A percentile compares a stretch with the other conserved stretches of the same genome.
Evolutionary conservation across 2,329 filamentous ascomycete species (phyloP).

Genomic region (Tolypocladium pustulatum): DNA sequence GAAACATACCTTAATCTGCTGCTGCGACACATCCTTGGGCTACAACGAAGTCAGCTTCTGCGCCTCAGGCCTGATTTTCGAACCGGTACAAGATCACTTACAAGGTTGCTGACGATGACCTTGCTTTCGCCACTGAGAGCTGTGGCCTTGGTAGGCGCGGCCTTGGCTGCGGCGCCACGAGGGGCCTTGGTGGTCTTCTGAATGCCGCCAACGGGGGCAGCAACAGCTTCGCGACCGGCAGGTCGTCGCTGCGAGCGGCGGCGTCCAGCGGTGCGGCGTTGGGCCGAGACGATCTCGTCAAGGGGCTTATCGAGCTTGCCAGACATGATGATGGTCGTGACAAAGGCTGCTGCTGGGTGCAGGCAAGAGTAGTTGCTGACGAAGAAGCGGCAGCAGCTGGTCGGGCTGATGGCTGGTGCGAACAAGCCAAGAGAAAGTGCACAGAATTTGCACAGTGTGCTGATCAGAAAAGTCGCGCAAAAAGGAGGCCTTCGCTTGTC

Average conservation of each 20-base stretch:
- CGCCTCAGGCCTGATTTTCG: neutral
- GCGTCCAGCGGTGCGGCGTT: slow-evolving; percentile 47
- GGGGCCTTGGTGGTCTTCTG: slow-evolving; percentile 62
- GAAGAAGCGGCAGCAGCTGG: neutral
- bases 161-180: slow-evolving; percentile 49
- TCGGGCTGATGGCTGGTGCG: neutral
- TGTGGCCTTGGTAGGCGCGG: slow-evolving; percentile 53
- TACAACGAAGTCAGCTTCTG: slow-evolving; percentile 27
- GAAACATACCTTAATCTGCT: slow-evolving; percentile 99
- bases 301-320: slow-evolving; percentile 95
- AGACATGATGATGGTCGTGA: slow-evolving; percentile 54
- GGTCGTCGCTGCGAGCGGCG: slow-evolving; percentile 40
- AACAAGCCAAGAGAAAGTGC: neutral
- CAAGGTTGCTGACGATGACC: slow-evolving; percentile 97
- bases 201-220: slow-evolving; percentile 74
- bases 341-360: slow-evolving; percentile 11
- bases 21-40: slow-evolving; percentile 94
- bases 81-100: slow-evolving; percentile 39
- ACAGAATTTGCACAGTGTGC: neutral
- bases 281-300: slow-evolving; percentile 88
- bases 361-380: neutral
- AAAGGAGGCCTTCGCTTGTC: neutral
- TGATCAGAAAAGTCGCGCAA: neutral
- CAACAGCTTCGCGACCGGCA: slow-evolving; percentile 40
- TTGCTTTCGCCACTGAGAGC: slow-evolving; percentile 68